Evolutionary conservation across 306 rosid genomes (phyloP), one percentile per base, ranked within the genome.

Genomic region (Oemleria cerasiformis): DNA sequence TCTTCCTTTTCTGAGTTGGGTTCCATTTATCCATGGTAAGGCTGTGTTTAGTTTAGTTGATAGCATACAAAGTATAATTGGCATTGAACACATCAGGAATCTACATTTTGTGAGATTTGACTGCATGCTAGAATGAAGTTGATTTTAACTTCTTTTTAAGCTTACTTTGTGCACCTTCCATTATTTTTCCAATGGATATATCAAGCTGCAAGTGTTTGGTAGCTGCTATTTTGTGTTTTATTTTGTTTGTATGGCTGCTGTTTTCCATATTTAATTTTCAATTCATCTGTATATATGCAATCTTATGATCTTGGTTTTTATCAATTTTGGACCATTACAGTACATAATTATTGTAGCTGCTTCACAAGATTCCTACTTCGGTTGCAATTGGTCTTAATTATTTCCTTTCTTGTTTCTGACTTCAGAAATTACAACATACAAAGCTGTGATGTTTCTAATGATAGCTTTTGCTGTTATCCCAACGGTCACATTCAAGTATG

Each of bases 401-500:
- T 16, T 38, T 38, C 45, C 64, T 71, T 61, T 49, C 70, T 81
- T 67, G 12, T 16, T 73, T 69, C 21, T 77, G 17, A 55, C 78
- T 74, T 81, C 90, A 95, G 97, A 83, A 77, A 68, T 91, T 55
- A 80, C 86, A 59, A 85, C 88, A 59, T 65, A 72, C 75, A 50
- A 7, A n/a, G 84, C 76, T 42, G 80, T 84, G 80, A 58, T 95
- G 77, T 75, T 57, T 71, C 49, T 90, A 78, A 88, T 89, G 99
- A 76, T 86, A 79, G 82, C 76, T 78, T 86, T 86, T 75, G 97
- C 85, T 68, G 89, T 92, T 73, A 77, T 85, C 79, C 96, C 99
- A 38, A 95, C 99, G 4, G 71, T 95, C 44, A 3, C 83, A 63
- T 78, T 75, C 86, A 95, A 95, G 96, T 95, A 89, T 30, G 92